A percentile compares a stretch with the other conserved stretches of the same genome.
Evolutionary conservation across 371 early-diverging fungal species (phyloP).

Genomic region (Catenaria anguillulae): DNA sequence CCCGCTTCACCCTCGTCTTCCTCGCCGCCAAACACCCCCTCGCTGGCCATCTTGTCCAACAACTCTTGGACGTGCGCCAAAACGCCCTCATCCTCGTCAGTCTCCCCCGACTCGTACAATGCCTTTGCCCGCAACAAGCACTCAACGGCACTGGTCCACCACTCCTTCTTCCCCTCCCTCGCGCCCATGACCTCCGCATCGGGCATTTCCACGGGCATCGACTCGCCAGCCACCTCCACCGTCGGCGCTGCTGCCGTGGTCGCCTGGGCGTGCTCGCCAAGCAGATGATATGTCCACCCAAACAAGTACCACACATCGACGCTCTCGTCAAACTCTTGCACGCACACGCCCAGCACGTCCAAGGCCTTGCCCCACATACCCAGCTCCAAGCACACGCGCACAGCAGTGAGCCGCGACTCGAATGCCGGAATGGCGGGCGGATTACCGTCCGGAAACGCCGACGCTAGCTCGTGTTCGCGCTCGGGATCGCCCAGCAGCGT

Average conservation of each 20-base stretch:
- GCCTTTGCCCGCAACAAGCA: slow-evolving; percentile 54
- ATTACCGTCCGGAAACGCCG: not conserved
- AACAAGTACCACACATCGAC: slow-evolving; percentile 86
- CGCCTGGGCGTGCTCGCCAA: slow-evolving; percentile 32
- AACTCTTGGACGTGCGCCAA: slow-evolving; percentile 53
- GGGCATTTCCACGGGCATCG: not conserved
- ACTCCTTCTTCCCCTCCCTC: slow-evolving; percentile 11
- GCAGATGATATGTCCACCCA: slow-evolving; percentile 76
- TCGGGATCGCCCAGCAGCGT: slow-evolving; percentile 15
- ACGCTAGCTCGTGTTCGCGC: slow-evolving; percentile 19
- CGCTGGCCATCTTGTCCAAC: slow-evolving; percentile 30
- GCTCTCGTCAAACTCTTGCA: slow-evolving; percentile 78
- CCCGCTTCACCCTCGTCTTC: not conserved
- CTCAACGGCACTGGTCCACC: slow-evolving; percentile 55
- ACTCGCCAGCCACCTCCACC: slow-evolving; percentile 6
- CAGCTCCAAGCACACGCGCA: slow-evolving; percentile 67
- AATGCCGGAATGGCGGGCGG: slow-evolving; percentile 40
- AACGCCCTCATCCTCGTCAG: slow-evolving; percentile 50
- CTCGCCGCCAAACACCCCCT: not conserved
- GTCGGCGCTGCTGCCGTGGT: slow-evolving; percentile 23
- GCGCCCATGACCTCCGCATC: slow-evolving; percentile 13
- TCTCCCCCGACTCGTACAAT: slow-evolving; percentile 16
- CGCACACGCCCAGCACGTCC: slow-evolving; percentile 54
- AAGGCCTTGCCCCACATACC: slow-evolving; percentile 62
- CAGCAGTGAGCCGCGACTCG: slow-evolving; percentile 54